Conservation (phyloP, 2,329 filamentous ascomycete genomes). For the Diaporthe australafricana region DNA sequence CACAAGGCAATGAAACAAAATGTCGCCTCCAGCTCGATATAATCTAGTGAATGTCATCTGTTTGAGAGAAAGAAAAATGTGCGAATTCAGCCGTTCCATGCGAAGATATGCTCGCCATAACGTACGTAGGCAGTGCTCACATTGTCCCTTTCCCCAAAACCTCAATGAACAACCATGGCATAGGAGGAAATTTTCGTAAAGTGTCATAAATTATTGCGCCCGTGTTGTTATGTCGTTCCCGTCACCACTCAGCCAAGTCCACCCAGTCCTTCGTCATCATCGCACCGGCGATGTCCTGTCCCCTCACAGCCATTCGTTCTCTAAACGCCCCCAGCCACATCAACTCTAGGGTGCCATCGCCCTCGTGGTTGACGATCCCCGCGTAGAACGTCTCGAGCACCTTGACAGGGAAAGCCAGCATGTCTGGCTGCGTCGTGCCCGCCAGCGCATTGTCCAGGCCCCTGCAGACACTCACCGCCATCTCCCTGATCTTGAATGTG, state of each 20-base stretch:
- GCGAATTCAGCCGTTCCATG: neutral
- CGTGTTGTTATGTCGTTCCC: neutral
- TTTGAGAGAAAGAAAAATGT: neutral
- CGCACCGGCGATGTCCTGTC: constrained; percentile 54
- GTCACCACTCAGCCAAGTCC: constrained; percentile 41
- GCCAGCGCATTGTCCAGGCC: constrained; percentile 60
- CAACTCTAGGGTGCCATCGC: constrained; percentile 57
- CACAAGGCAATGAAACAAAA: neutral
- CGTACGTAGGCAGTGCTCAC: constrained; percentile 11
- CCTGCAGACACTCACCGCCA: constrained; percentile 64
- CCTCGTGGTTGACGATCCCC: constrained; percentile 47
- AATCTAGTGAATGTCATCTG: neutral
- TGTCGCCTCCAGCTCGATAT: neutral
- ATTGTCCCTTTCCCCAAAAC: neutral
- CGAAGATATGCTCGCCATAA: neutral
- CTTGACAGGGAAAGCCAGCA: constrained; percentile 56
- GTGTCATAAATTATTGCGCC: neutral
- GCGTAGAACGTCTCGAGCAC: constrained; percentile 57
- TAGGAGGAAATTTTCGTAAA: neutral
- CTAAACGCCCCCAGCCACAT: constrained; percentile 61
- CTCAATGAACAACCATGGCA: neutral
- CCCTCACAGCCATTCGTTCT: constrained; percentile 51
- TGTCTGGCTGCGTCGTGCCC: constrained; percentile 58
- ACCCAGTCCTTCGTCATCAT: constrained; percentile 54
- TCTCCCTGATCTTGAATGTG: constrained; percentile 56